phyloP scores from a whole-genome alignment of 2,329 filamentous ascomycete genomes.

The Thielaviopsis populi region DNA sequence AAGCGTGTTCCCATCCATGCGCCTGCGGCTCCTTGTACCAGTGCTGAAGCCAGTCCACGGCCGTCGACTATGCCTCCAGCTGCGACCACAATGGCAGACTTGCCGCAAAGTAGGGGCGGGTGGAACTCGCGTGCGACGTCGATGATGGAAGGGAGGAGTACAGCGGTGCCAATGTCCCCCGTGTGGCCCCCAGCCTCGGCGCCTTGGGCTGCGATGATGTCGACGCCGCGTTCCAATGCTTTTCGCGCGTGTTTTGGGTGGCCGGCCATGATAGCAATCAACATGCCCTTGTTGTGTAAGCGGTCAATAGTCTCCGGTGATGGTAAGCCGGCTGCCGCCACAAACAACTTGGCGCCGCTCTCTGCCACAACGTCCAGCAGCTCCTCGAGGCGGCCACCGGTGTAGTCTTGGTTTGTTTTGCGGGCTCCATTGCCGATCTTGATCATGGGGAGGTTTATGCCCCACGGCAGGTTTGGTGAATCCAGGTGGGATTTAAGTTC shows the following conservation, averaged over 20 bases:
- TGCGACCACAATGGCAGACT: constrained; percentile 65
- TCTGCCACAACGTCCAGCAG: constrained; percentile 75
- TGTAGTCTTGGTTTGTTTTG: constrained; percentile 94
- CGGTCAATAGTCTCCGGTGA: constrained; percentile 56
- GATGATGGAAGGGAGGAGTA: constrained; percentile 74
- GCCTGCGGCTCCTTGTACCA: constrained; percentile 78
- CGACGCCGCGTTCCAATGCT: constrained; percentile 71
- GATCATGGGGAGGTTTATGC: constrained; percentile 79
- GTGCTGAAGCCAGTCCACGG: constrained; percentile 58
- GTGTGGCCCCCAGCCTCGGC: constrained; percentile 91
- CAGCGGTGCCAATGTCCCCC: constrained; percentile 69
- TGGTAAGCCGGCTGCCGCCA: constrained; percentile 77
- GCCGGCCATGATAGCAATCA: constrained; percentile 97
- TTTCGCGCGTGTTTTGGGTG: constrained; percentile 84
- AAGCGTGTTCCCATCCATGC: constrained; percentile 95
- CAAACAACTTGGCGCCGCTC: constrained; percentile 72
- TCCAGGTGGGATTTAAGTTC: constrained; percentile 66
- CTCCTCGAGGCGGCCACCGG: constrained; percentile 72
- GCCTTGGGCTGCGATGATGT: constrained; percentile 84
- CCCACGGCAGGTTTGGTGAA: constrained; percentile 61
- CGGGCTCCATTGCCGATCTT: constrained; percentile 73
- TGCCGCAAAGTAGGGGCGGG: constrained; percentile 52
- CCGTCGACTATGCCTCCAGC: constrained; percentile 81
- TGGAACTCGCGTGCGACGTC: constrained; percentile 63
- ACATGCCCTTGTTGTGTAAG: constrained; percentile 62